Base-by-base conservation (phyloP, 192 early-diverging fungal species). In the Backusella circina region DNA sequence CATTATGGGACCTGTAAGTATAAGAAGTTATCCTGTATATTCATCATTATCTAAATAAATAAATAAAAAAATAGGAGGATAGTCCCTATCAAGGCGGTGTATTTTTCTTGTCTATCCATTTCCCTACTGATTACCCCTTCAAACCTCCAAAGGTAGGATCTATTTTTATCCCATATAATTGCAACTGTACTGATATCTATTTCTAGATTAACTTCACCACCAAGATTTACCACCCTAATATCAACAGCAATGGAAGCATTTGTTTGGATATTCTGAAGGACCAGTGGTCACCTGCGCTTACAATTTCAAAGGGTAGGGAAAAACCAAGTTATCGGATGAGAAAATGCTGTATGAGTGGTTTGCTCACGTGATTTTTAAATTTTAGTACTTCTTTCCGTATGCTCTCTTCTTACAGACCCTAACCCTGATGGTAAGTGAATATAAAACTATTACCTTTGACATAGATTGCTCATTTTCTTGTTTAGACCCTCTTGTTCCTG, bases 191-290 rank as follows among this genome's bases (percentile, higher is more conserved):
- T 51, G 16, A 39, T 71, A 3, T 31, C 28, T 30, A 2, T 65
- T 44, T 66, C 15, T 76, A 94, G 90, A 90, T 99, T 68, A 94
- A 90, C 85, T 99, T 98, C 85, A 97, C 93, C 75, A 99, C 96
- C 67, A 88, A 92, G 77, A 98, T 99, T 80, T 99, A 99, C 82
- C 97, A 99, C 85, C 96, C 96, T 65, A 99, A 99, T 89, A 98
- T 99, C 87, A 99, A 99, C 90, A 92, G 89, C 85, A 99, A 98
- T 83, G 97, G 97, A 71, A 93, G 91, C 82, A 99, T 99, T 82
- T 99, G 97, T 79, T 86, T 99, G 84, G 97, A 99, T 83, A 99
- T 99, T 78, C 88, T 99, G 82, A 95, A 90, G 82, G 97, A 99
- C 83, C 96, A 99, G 80, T 99, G 97, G 97, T 96, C 95, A 57